phyloP scores from a whole-genome alignment of 352 stramenopile genomes.

The Pythium grandisporangium region DNA sequence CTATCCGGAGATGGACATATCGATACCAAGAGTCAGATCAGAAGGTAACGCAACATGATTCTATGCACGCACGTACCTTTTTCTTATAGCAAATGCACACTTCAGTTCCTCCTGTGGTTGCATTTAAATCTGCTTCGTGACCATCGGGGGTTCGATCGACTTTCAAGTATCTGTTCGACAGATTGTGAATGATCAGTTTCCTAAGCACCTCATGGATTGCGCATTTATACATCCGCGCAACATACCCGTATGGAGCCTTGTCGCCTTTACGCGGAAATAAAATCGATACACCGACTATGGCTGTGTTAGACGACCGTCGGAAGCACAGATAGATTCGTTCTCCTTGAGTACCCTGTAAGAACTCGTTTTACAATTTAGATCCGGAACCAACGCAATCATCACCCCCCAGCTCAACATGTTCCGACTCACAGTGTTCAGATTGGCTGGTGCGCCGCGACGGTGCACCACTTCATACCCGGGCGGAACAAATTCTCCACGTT shows the following conservation, averaged over 20 bases:
- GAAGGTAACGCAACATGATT: too few species aligned
- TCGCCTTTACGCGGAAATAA: constrained; percentile 81
- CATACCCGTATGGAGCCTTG: constrained; percentile 69
- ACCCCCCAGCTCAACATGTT: not conserved
- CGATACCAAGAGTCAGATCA: too few species aligned
- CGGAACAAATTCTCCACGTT: constrained; percentile 65
- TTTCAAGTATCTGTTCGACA: constrained; percentile 50
- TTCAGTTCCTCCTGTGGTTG: constrained; percentile 63
- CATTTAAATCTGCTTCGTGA: constrained; percentile 62
- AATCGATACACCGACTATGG: constrained; percentile 57
- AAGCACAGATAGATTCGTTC: constrained; percentile 77
- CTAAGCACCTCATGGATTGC: too few species aligned
- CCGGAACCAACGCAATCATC: not conserved
- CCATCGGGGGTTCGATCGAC: constrained; percentile 65
- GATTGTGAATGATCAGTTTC: too few species aligned
- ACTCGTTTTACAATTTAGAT: not conserved
- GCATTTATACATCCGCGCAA: too few species aligned
- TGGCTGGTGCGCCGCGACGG: constrained; percentile 42
- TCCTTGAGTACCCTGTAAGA: constrained; percentile 60
- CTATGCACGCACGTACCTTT: constrained; percentile 37
- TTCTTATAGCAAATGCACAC: constrained; percentile 80
- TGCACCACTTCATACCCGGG: constrained; percentile 71
- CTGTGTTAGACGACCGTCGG: constrained; percentile 50
- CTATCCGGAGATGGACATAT: too few species aligned
- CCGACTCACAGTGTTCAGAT: constrained; percentile 56